A percentile compares a stretch with the other conserved stretches of the same genome.
phyloP scores from a whole-genome alignment of 2,329 filamentous ascomycete species.

The Periconia sp. region DNA sequence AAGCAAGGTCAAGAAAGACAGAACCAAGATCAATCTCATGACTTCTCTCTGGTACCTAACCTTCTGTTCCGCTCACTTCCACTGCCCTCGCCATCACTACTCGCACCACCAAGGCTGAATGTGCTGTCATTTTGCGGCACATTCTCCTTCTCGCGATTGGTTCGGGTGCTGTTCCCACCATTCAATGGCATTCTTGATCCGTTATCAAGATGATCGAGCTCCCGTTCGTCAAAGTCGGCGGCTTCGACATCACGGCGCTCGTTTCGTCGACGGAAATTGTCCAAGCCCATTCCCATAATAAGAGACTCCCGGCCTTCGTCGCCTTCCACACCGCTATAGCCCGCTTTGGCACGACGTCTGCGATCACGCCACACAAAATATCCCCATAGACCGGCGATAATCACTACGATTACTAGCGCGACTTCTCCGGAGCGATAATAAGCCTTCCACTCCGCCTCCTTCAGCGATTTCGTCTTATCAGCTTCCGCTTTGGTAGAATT shows the following conservation, averaged over 20 bases:
- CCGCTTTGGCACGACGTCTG: conserved; percentile 43
- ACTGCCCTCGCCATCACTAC: conserved; percentile 40
- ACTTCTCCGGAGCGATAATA: conserved; percentile 87
- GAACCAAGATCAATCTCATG: conserved; percentile 8
- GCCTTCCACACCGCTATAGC: conserved; percentile 48
- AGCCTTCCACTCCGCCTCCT: conserved; percentile 83
- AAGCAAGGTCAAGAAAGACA: background rate
- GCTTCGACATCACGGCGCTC: conserved; percentile 58
- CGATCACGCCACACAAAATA: conserved; percentile 65
- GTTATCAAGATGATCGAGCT: conserved; percentile 57
- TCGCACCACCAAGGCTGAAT: conserved; percentile 54
- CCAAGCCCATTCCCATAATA: conserved; percentile 48
- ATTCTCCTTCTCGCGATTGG: conserved; percentile 29
- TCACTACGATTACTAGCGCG: conserved; percentile 77
- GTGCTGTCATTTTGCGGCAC: conserved; percentile 41
- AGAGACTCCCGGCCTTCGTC: conserved; percentile 50
- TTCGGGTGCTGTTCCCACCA: conserved; percentile 5
- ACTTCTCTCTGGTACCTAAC: conserved; percentile 26
- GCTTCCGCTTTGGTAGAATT: conserved; percentile 69
- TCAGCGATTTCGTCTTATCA: conserved; percentile 70
- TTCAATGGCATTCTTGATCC: conserved; percentile 25
- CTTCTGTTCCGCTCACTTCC: conserved; percentile 33
- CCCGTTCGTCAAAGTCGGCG: conserved; percentile 63
- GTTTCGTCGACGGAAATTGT: conserved; percentile 50
- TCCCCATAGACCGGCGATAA: conserved; percentile 74